Evolutionary conservation across 1,284 basidiomycete genomes (phyloP).

Genomic region (Gymnopus androsaceus): DNA sequence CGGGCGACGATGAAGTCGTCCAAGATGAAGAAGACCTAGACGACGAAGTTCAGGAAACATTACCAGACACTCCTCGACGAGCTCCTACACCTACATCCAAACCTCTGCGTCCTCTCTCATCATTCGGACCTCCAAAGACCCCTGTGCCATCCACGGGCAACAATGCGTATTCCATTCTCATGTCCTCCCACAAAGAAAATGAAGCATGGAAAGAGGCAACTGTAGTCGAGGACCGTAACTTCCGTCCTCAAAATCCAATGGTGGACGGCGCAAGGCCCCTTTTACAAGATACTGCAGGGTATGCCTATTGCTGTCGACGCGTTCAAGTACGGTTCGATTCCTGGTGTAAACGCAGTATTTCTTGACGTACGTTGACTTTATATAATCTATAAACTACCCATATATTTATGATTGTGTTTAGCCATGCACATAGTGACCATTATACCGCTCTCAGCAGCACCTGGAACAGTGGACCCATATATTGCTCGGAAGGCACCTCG

Average conservation of each 20-base stretch:
- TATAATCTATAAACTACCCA: conserved; percentile 9
- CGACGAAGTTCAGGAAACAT: conserved; percentile 10
- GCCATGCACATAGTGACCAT: conserved; percentile 93
- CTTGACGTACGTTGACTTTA: conserved; percentile 63
- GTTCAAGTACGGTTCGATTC: conserved; percentile 91
- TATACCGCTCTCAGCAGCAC: conserved; percentile 87
- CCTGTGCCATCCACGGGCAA: background rate
- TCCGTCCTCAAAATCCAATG: conserved; percentile 48
- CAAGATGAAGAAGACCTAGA: conserved; percentile 29
- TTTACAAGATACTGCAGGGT: conserved; percentile 94
- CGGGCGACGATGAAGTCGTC: conserved; percentile 60
- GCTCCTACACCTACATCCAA: conserved; percentile 14
- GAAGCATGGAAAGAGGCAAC: conserved; percentile 84
- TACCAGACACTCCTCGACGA: background rate
- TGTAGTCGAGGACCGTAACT: conserved; percentile 48
- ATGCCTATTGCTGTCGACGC: conserved; percentile 98
- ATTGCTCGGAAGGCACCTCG: conserved; percentile 91
- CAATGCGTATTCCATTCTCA: conserved; percentile 76
- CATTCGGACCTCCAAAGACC: conserved; percentile 20
- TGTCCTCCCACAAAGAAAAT: conserved; percentile 80
- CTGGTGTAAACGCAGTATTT: conserved; percentile 88
- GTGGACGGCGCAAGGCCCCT: conserved; percentile 81
- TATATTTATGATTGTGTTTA: conserved; percentile 29
- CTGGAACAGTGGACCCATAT: conserved; percentile 92
- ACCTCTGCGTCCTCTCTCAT: conserved; percentile 24